Base-by-base conservation (phyloP, 306 rosid species). In the Cucumis sativus region DNA sequence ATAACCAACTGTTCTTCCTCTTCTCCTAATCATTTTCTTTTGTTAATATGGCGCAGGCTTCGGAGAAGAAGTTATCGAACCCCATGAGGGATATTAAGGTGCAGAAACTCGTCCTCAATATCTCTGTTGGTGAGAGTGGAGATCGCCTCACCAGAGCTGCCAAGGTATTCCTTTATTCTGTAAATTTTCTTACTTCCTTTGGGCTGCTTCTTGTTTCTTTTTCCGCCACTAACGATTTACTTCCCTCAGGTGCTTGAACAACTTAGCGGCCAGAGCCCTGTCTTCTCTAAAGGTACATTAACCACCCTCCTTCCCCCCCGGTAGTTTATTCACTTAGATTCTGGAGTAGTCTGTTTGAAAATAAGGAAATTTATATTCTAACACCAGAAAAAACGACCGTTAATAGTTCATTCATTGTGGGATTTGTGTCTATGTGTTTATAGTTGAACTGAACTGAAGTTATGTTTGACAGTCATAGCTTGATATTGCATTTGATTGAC, bases 231-330 rank as follows among this genome's bases (percentile, higher is more conserved):
- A 51, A 28, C 20, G 13, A 14, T n/a, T 49, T 39, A 4, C 33
- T 74, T 43, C 70, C 76, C 30, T 61, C 10, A 91, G 92, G 97
- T 91, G 77, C 76, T 91, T 71, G 97, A 91, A 79, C 97, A 89
- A 80, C 91, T 91, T 13, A 91, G 95, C 60, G 91, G 95, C 8
- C 97, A 91, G 84, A 55, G 82, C 28, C 92, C 97, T 4, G 97
- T 91, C 59, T 91, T 91, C 75, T 91, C 97, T 9, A 89, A 83
- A 21, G 79, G 83, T 86, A 70, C 45, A 8, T 8, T 2, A 28
- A 28, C 30, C 30, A 28, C 30, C 30, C 30, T 23, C 8, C 10
- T 1, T 1, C 4, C 1, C 25, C 4, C 1, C 25, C 9, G 0
- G 28, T 17, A 65, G 9, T 17, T 15, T 14, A 1, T 45, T 43